Evolutionary conservation across 208 protist genomes (phyloP), one percentile per base, ranked within the genome.

Genomic region (Vickermania spadyakhi): DNA sequence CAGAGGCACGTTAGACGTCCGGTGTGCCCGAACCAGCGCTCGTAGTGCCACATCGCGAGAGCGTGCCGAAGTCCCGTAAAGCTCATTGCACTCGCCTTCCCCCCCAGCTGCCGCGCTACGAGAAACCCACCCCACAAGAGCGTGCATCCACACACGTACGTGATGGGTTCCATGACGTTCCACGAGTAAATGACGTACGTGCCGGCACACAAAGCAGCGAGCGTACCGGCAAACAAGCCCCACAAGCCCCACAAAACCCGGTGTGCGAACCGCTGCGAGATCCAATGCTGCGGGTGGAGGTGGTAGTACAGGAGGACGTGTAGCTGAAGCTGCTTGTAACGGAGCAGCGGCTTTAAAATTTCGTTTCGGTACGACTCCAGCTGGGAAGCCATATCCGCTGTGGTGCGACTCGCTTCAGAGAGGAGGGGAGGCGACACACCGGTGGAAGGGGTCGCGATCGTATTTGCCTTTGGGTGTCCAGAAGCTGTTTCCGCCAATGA

Each of bases 151-250:
- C 90, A 29, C 31, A 95, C 54, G 59, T 93, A 95, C 28, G 89
- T 93, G 52, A 95, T 91, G 28, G 89, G 89, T 75, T 95, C 89
- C 52, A 87, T 78, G n/a, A 91, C 67, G 52, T 79, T 88, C 87
- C 87, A 94, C 56, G 88, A 82, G 68, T 91, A 94, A 45, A 80
- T 77, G 31, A 94, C 62, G 60, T 89, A 94, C 7, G 79, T 84
- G 80, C 87, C 90, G 60, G 89, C 77, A 51, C 86, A 91, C 3
- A 94, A 71, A 30, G 79, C 71, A 0, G 64, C 50, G 0, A 59
- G 7, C 11, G 18, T 45, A 7, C 7, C 36, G 7, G 36, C 36
- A 18, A 45, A 45, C 11, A 18, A 7, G 7, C 7, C 18, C 36
- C 36, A 45, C 11, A 45, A 7, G 11, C 36, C 36, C 36, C 36